These are phyloP conservation scores for Colletotrichum sp. DNA, from an alignment of 2,329 filamentous ascomycete genomes.

Conservation along the genomic window DNA sequence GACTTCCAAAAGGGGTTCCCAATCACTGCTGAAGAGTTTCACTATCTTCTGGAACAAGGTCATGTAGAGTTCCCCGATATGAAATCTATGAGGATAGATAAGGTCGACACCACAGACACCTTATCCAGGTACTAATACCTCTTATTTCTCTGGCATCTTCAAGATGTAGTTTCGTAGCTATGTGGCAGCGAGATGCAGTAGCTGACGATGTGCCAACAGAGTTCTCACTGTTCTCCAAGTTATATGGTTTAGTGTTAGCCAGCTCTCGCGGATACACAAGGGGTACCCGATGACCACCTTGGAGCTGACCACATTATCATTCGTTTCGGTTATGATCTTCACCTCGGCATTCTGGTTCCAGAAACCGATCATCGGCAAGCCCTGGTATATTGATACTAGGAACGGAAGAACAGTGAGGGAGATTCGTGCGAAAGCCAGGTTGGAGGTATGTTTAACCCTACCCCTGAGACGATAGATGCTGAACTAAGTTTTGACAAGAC, in stretches of 20 bases:
- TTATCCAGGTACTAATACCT: neutral
- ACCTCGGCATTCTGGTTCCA: neutral
- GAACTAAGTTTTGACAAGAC: neutral
- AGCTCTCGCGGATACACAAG: neutral
- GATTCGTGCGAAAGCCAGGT: neutral
- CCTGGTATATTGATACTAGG: rapidly evolving
- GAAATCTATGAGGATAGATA: neutral
- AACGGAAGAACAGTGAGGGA: neutral
- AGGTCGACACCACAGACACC: neutral
- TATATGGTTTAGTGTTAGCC: neutral
- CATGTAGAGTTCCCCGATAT: neutral
- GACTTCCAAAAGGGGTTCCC: neutral
- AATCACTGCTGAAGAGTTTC: neutral
- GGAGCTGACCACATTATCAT: neutral
- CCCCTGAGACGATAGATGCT: no score
- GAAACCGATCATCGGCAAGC: neutral
- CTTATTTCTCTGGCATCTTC: neutral
- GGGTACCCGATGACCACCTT: neutral
- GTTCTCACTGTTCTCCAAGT: neutral
- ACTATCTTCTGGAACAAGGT: neutral
- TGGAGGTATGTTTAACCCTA: rapidly evolving
- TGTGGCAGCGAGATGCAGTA: neutral
- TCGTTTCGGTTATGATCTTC: neutral
- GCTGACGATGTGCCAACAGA: neutral
- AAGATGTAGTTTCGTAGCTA: neutral